These are phyloP conservation scores for Ceraceosorus bombacis DNA, from an alignment of 1,284 basidiomycete species.

Conservation along the genomic window DNA sequence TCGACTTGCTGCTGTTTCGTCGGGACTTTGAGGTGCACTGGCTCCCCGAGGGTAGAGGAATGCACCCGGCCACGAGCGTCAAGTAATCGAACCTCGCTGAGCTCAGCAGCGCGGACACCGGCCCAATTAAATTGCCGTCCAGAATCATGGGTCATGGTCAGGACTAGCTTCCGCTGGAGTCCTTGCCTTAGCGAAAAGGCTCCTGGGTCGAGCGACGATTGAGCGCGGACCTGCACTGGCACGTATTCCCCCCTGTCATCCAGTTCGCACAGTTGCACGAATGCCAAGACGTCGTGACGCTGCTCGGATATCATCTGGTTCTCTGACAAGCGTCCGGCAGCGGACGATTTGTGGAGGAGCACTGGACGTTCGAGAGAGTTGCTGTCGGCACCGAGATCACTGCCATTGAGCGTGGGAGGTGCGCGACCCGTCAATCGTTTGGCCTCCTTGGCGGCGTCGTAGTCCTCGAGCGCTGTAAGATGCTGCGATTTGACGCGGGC, in stretches of 20 bases:
- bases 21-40: slow-evolving; percentile 25
- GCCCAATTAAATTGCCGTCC: slow-evolving; percentile 81
- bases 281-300: slow-evolving; percentile 77
- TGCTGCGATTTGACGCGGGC: slow-evolving; percentile 22
- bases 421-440: slow-evolving; percentile 28
- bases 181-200: slow-evolving; percentile 86
- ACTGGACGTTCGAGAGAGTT: slow-evolving; percentile 1
- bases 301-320: slow-evolving; percentile 84
- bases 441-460: slow-evolving; percentile 20
- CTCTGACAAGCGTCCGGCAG: slow-evolving; percentile 58
- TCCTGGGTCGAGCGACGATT: slow-evolving; percentile 71
- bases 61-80: slow-evolving; percentile 74
- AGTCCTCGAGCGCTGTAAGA: slow-evolving; percentile 22
- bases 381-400: slow-evolving; percentile 1
- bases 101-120: slow-evolving; percentile 65
- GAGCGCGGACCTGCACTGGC: slow-evolving; percentile 72
- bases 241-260: slow-evolving; percentile 73
- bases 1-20: slow-evolving; percentile 30
- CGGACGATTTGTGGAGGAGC: slow-evolving; percentile 11
- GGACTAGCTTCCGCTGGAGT: slow-evolving; percentile 70
- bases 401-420: slow-evolving; percentile 34
- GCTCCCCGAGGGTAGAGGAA: slow-evolving; percentile 56
- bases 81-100: slow-evolving; percentile 76
- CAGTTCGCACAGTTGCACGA: slow-evolving; percentile 79
- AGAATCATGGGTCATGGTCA: slow-evolving; percentile 76